These are phyloP conservation scores for Orychophragmus violaceus DNA, from an alignment of 345 rosid genomes.

Conservation along the genomic window DNA sequence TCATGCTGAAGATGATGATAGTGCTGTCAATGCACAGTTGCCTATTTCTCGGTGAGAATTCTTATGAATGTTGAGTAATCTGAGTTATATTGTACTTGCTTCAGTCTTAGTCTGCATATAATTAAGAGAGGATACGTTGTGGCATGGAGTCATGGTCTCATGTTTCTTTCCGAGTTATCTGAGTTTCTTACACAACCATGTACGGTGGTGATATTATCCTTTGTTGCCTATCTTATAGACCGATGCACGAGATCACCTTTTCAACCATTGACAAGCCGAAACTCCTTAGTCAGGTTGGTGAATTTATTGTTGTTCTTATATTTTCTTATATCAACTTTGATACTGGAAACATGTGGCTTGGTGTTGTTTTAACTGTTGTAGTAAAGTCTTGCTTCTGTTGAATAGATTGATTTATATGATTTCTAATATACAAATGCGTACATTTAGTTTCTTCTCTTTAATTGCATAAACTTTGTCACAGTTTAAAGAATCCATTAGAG, in stretches of 20 bases:
- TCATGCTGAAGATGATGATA: slow-evolving; percentile 55
- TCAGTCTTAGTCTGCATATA: background rate
- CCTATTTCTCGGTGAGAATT: slow-evolving; percentile 23
- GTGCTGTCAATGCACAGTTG: slow-evolving; percentile 44
- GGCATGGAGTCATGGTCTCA: background rate
- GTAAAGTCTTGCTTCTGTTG: background rate
- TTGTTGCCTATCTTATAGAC: slow-evolving; percentile 49
- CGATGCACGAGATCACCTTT: slow-evolving; percentile 95
- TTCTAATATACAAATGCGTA: background rate
- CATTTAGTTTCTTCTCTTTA: background rate
- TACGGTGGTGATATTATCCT: slow-evolving; percentile 7
- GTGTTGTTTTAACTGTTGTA: background rate
- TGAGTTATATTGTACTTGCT: background rate
- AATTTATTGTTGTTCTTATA: background rate
- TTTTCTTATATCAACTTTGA: background rate
- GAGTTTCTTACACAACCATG: slow-evolving; percentile 9
- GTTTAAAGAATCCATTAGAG: background rate
- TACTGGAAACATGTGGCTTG: background rate
- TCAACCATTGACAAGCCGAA: slow-evolving; percentile 93
- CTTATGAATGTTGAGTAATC: background rate
- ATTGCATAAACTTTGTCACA: background rate
- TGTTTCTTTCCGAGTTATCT: slow-evolving; percentile 1
- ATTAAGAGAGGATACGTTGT: background rate
- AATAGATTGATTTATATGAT: background rate
- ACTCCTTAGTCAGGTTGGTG: slow-evolving; percentile 82